Conservation (phyloP, 2,329 filamentous ascomycete genomes). For the Penicillium sp. region DNA sequence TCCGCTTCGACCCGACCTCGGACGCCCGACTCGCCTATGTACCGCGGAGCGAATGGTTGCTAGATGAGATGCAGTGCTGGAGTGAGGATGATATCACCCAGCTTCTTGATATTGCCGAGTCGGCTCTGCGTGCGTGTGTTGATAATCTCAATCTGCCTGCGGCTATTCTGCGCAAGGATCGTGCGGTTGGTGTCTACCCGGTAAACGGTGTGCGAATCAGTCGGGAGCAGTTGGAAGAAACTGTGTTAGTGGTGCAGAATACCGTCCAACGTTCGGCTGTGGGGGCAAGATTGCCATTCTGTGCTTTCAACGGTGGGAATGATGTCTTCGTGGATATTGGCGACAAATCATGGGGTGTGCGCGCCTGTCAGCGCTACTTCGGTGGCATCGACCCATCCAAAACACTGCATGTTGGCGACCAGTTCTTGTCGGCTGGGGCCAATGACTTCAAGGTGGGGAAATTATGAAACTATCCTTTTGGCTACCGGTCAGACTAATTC, state of each 20-base stretch:
- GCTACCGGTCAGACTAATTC: background rate
- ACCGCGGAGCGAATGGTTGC: constrained; percentile 49
- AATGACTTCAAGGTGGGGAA: constrained; percentile 79
- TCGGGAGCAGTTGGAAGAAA: constrained; percentile 87
- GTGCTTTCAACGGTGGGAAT: constrained; percentile 93
- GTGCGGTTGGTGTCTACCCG: constrained; percentile 70
- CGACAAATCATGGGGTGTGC: constrained; percentile 92
- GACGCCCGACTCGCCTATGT: constrained; percentile 61
- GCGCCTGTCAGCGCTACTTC: constrained; percentile 86
- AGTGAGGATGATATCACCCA: constrained; percentile 60
- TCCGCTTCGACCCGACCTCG: constrained; percentile 60
- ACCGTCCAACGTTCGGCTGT: constrained; percentile 73
- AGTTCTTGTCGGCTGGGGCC: constrained; percentile 86
- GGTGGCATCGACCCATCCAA: constrained; percentile 64
- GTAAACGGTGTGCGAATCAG: constrained; percentile 59
- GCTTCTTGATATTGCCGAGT: constrained; percentile 83
- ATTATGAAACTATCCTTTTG: background rate
- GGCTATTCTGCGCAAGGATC: constrained; percentile 73
- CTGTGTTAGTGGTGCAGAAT: constrained; percentile 86
- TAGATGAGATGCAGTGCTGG: constrained; percentile 48
- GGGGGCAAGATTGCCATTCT: constrained; percentile 69
- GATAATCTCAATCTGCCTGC: constrained; percentile 71
- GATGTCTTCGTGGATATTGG: constrained; percentile 98
- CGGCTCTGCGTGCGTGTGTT: constrained; percentile 71
- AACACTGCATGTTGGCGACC: constrained; percentile 87